These are phyloP conservation scores for Agastache rugosa DNA, from an alignment of 257 asterid genomes.

Conservation along the genomic window DNA sequence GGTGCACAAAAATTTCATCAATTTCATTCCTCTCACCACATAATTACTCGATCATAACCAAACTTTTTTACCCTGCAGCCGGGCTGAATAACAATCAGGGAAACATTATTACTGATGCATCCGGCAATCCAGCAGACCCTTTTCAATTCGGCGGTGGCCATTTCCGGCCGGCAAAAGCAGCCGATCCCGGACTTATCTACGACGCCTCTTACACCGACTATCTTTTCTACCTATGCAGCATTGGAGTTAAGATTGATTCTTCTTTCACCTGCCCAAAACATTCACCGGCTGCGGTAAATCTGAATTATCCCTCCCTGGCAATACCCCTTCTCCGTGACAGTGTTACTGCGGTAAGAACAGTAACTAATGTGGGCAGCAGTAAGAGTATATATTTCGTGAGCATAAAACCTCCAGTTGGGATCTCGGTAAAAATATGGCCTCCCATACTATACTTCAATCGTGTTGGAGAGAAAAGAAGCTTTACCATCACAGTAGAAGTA, in stretches of 20 bases:
- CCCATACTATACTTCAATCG: slow-evolving; percentile 54
- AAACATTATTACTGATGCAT: slow-evolving; percentile 56
- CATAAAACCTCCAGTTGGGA: slow-evolving; percentile 67
- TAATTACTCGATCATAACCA: not conserved
- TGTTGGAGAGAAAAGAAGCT: slow-evolving; percentile 60
- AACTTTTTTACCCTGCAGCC: slow-evolving; percentile 52
- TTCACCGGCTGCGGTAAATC: slow-evolving; percentile 45
- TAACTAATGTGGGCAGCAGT: slow-evolving; percentile 71
- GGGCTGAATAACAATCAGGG: slow-evolving; percentile 59
- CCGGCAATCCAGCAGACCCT: slow-evolving; percentile 74
- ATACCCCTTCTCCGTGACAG: slow-evolving; percentile 59
- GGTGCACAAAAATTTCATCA: slow-evolving; percentile 41
- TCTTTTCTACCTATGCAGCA: slow-evolving; percentile 67
- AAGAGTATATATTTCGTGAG: slow-evolving; percentile 60
- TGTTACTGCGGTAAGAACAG: slow-evolving; percentile 58
- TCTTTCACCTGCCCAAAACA: slow-evolving; percentile 60
- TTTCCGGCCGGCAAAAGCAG: slow-evolving; percentile 84
- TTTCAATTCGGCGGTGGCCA: slow-evolving; percentile 91
- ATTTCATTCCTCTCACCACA: not conserved
- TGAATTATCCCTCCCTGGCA: slow-evolving; percentile 82
- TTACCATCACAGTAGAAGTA: slow-evolving; percentile 62
- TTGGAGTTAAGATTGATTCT: slow-evolving; percentile 40
- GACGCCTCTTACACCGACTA: slow-evolving; percentile 84
- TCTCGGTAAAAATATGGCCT: slow-evolving; percentile 66
- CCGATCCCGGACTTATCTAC: slow-evolving; percentile 85